Evolutionary conservation across 768 basidiomycete genomes (phyloP).

Genomic region (Rhizopogon salebrosus): DNA sequence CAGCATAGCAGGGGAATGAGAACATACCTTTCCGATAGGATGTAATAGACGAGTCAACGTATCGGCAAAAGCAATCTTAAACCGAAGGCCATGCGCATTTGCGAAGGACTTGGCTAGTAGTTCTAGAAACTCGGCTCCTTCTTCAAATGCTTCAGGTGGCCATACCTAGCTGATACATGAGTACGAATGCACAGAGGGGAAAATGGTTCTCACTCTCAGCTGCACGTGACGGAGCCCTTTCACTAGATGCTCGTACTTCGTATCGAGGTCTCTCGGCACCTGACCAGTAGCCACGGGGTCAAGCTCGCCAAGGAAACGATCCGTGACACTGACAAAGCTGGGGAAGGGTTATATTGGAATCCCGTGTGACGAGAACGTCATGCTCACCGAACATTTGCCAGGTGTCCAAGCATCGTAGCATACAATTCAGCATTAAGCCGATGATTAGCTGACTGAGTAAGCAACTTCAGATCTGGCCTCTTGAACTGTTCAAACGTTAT

Average conservation of each 20-base stretch:
- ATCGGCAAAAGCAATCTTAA: slow-evolving; percentile 86
- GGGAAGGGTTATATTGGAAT: background rate
- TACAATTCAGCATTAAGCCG: slow-evolving; percentile 78
- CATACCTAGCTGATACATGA: slow-evolving; percentile 57
- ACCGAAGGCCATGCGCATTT: slow-evolving; percentile 73
- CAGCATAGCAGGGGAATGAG: background rate
- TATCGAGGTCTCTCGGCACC: slow-evolving; percentile 75
- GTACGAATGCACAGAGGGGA: background rate
- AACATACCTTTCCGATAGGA: slow-evolving; percentile 76
- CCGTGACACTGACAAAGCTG: slow-evolving; percentile 90
- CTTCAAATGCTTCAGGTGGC: slow-evolving; percentile 90
- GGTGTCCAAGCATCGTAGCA: slow-evolving; percentile 76
- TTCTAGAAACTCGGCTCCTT: slow-evolving; percentile 88
- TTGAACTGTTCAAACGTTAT: slow-evolving; percentile 84
- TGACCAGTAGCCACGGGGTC: slow-evolving; percentile 69
- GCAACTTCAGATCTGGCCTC: slow-evolving; percentile 61
- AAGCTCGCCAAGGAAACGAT: slow-evolving; percentile 81
- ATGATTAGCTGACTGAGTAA: slow-evolving; percentile 68
- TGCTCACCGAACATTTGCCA: slow-evolving; percentile 69
- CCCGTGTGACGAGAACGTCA: background rate
- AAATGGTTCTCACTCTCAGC: slow-evolving; percentile 55
- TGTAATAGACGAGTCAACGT: slow-evolving; percentile 72
- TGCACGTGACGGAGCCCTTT: slow-evolving; percentile 76
- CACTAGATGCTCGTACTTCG: slow-evolving; percentile 80
- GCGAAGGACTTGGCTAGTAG: slow-evolving; percentile 78